Evolutionary conservation across 2,329 filamentous ascomycete species (phyloP).

Genomic region (Plenodomus biglobosus): DNA sequence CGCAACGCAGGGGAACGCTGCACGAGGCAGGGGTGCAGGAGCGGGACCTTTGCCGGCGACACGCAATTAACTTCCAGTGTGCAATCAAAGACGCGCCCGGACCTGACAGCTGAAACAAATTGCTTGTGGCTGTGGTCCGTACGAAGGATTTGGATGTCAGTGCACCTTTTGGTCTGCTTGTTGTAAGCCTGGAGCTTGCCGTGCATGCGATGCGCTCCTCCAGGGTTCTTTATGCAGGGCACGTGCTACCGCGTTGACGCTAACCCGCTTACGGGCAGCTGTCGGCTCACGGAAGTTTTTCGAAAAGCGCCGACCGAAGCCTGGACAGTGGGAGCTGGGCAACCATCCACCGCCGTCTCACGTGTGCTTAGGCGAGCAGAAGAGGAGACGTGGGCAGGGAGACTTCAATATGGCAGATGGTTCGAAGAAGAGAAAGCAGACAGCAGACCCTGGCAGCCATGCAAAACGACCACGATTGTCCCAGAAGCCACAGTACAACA

Average conservation of each 20-base stretch:
- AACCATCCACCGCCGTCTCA: not conserved
- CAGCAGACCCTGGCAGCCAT: slow-evolving; percentile 12
- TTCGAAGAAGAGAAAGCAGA: slow-evolving; percentile 28
- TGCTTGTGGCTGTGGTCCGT: slow-evolving; percentile 4
- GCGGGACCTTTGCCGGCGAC: not conserved
- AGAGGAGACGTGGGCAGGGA: not conserved
- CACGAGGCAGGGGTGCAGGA: not conserved
- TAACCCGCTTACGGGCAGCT: slow-evolving; percentile 8
- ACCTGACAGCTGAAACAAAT: slow-evolving; percentile 14
- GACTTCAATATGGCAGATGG: slow-evolving; percentile 20
- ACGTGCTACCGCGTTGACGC: slow-evolving; percentile 17
- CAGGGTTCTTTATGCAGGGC: slow-evolving; percentile 1
- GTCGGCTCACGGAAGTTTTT: not conserved
- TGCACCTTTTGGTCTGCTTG: slow-evolving; percentile 1
- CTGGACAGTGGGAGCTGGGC: too few relatives aligned
- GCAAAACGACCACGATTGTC: slow-evolving; percentile 34
- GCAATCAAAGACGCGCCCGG: slow-evolving; percentile 7
- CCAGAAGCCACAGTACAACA: slow-evolving; percentile 28
- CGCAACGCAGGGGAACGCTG: slow-evolving; percentile 9
- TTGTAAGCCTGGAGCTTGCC: slow-evolving; percentile 1
- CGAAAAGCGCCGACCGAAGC: not conserved
- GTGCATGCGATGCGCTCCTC: not conserved
- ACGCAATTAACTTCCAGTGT: slow-evolving; percentile 18
- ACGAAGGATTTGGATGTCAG: slow-evolving; percentile 7
- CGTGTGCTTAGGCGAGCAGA: not conserved